Conservation (phyloP, 78 protist species). For the Pigoraptor vietnamica region DNA sequence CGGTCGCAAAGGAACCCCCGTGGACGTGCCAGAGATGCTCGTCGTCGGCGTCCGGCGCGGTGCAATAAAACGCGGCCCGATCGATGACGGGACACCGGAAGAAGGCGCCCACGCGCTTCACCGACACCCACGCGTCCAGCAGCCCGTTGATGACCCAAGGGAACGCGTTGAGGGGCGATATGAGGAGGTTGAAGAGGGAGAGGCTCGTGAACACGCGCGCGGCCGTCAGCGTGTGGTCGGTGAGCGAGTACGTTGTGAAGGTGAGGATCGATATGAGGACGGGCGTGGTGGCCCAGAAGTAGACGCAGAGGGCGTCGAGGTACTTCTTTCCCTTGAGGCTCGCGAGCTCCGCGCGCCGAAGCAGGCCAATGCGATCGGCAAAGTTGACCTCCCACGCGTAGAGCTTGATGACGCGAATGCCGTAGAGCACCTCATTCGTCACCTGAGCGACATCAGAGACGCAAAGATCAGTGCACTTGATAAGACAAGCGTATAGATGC, state of each 20-base stretch:
- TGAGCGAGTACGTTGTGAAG: background rate
- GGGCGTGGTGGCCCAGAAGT: slow-evolving; percentile 44
- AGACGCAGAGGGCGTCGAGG: slow-evolving; percentile 42
- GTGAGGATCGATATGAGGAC: slow-evolving; percentile 20
- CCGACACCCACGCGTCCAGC: slow-evolving; percentile 18
- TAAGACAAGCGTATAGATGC: background rate
- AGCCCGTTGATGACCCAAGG: slow-evolving; percentile 39
- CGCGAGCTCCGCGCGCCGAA: background rate
- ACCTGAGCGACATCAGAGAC: no score
- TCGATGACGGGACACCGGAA: background rate
- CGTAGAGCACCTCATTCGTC: background rate
- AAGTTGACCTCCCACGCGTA: background rate
- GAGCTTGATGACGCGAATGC: slow-evolving; percentile 5
- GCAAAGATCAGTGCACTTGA: no score
- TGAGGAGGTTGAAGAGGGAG: slow-evolving; percentile 21
- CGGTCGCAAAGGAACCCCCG: no score
- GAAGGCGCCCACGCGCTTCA: background rate
- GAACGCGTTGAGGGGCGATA: slow-evolving; percentile 30
- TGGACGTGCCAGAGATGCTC: background rate
- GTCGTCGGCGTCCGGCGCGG: background rate
- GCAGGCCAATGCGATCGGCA: no score
- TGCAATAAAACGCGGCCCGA: background rate
- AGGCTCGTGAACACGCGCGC: slow-evolving; percentile 24
- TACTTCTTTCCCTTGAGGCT: slow-evolving; percentile 6
- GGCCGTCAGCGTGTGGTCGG: background rate